phyloP scores from a whole-genome alignment of 2,329 filamentous ascomycete genomes.

The Xylariaceae sp. region DNA sequence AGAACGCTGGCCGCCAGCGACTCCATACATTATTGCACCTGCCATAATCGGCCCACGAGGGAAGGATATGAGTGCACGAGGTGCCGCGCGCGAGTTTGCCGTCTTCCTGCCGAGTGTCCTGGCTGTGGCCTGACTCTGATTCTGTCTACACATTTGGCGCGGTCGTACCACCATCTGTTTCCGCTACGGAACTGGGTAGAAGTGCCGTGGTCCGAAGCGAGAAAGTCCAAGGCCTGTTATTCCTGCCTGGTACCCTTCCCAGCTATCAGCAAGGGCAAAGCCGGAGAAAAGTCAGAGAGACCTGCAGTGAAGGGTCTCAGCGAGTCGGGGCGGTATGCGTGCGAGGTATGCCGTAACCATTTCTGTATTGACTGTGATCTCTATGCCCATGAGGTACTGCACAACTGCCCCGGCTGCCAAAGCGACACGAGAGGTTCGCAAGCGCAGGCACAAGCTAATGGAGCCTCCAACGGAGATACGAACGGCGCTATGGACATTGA shows the following conservation, averaged over 20 bases:
- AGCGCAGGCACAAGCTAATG: slow-evolving; percentile 11
- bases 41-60: slow-evolving; percentile 75
- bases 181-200: slow-evolving; percentile 87
- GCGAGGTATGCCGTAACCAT: slow-evolving; percentile 79
- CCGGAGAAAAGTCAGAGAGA: slow-evolving; percentile 12
- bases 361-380: slow-evolving; percentile 99
- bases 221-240: slow-evolving; percentile 58
- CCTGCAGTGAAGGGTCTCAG: slow-evolving; percentile 60
- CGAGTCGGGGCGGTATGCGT: slow-evolving; percentile 85
- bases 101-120: slow-evolving; percentile 84
- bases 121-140: slow-evolving; percentile 89
- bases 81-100: slow-evolving; percentile 85
- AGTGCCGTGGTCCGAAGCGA: slow-evolving; percentile 75
- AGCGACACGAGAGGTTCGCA: slow-evolving; percentile 36
- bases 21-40: slow-evolving; percentile 76
- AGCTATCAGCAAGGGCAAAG: slow-evolving; percentile 21
- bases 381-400: slow-evolving; percentile 87
- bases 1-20: slow-evolving; percentile 67
- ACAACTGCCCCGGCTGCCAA: slow-evolving; percentile 92
- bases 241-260: slow-evolving; percentile 76
- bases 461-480: slow-evolving; percentile 16
- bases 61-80: slow-evolving; percentile 90
- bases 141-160: slow-evolving; percentile 84
- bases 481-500: slow-evolving; percentile 41
- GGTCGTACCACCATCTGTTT: slow-evolving; percentile 92